Percentiles rank a stretch among this genome's conserved stretches.
Conservation (phyloP, 306 rosid genomes). For the Vachellia pachyceras region DNA sequence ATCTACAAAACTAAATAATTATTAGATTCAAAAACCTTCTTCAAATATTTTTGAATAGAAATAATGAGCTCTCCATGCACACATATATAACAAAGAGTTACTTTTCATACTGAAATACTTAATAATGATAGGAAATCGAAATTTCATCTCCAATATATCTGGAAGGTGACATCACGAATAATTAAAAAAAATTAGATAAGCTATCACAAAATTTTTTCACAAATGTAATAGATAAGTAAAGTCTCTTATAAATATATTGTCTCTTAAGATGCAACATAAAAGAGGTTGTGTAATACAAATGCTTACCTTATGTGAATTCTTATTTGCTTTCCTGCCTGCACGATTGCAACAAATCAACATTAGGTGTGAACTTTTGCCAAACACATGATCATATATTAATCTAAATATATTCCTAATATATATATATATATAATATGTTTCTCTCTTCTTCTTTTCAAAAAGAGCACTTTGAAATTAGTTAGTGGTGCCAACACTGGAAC, state of each 20-base stretch:
- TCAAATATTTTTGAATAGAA: neutral
- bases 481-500: neutral
- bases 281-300: neutral
- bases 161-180: neutral
- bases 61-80: neutral
- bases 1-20: neutral
- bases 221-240: constrained; percentile 22
- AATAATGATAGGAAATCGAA: neutral
- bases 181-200: constrained; percentile 7
- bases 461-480: constrained; percentile 12
- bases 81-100: neutral
- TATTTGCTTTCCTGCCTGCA: constrained; percentile 64
- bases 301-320: constrained; percentile 41
- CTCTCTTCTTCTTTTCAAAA: neutral
- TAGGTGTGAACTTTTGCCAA: constrained; percentile 33
- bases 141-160: neutral
- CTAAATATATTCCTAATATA: too few species aligned
- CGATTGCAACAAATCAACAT: constrained; percentile 40
- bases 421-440: neutral
- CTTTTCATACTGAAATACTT: neutral
- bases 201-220: constrained; percentile 27
- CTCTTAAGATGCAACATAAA: constrained; percentile 38
- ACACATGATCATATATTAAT: constrained; percentile 9
- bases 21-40: neutral
- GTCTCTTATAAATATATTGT: constrained; percentile 9